These are phyloP conservation scores for Ampelomyces quisqualis DNA, from an alignment of 2,329 filamentous ascomycete species.

Conservation along the genomic window DNA sequence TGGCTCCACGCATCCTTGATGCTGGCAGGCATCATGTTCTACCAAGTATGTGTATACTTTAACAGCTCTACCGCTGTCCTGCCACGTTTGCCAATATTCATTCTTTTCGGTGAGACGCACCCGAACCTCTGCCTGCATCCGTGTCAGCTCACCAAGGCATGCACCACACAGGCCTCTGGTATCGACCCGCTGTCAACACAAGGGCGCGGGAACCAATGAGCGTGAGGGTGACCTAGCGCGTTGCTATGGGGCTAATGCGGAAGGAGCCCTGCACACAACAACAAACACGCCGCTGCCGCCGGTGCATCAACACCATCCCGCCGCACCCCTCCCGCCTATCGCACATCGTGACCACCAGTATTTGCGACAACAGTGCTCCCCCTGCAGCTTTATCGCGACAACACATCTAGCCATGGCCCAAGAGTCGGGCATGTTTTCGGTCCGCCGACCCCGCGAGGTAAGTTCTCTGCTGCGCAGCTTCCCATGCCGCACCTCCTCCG, in stretches of 20 bases:
- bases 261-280: conserved; percentile 21
- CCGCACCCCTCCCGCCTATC: conserved; percentile 11
- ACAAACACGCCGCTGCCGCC: conserved; percentile 31
- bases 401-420: conserved; percentile 33
- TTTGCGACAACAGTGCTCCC: background rate
- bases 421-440: conserved; percentile 73
- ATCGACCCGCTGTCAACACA: conserved; percentile 3
- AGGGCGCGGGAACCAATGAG: conserved; percentile 21
- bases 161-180: background rate
- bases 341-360: conserved; percentile 4
- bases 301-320: conserved; percentile 20
- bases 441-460: conserved; percentile 89
- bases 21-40: conserved; percentile 23
- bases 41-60: conserved; percentile 20
- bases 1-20: conserved; percentile 8
- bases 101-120: background rate
- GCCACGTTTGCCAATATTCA: conserved; percentile 2
- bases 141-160: background rate
- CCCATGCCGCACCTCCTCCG: conserved; percentile 8
- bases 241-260: conserved; percentile 27
- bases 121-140: background rate
- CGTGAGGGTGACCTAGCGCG: conserved; percentile 9
- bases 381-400: conserved; percentile 9
- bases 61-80: conserved; percentile 5
- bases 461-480: conserved; percentile 35